Conservation (phyloP, 805 yeast genomes). For the Kluyveromyces lactis region DNA sequence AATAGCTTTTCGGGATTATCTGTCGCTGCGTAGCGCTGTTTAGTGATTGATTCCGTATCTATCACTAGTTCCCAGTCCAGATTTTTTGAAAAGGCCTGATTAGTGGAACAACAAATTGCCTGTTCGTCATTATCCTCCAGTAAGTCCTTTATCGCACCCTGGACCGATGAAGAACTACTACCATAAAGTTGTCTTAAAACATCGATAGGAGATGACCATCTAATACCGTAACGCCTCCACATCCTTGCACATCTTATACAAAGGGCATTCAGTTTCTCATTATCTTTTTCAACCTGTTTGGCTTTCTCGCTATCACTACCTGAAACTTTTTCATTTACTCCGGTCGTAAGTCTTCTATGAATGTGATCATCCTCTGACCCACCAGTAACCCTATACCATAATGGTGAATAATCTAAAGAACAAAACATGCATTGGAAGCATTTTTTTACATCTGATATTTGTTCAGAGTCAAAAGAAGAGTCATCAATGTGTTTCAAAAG, state of each 20-base stretch:
- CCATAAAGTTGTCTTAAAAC: constrained; percentile 41
- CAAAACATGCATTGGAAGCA: constrained; percentile 68
- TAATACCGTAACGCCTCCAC: constrained; percentile 85
- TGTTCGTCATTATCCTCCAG: constrained; percentile 15
- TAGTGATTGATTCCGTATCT: constrained; percentile 50
- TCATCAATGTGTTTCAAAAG: constrained; percentile 34
- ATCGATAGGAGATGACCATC: constrained; percentile 75
- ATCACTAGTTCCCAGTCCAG: constrained; percentile 59
- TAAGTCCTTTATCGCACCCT: constrained; percentile 11
- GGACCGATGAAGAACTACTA: constrained; percentile 11
- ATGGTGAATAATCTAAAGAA: constrained; percentile 30
- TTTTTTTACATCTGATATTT: constrained; percentile 33
- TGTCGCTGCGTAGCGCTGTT: constrained; percentile 36
- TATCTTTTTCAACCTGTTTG: constrained; percentile 8
- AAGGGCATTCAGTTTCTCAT: constrained; percentile 44
- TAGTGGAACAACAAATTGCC: constrained; percentile 10
- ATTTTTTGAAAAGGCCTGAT: constrained; percentile 30
- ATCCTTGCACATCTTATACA: constrained; percentile 82
- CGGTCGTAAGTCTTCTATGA: constrained; percentile 15
- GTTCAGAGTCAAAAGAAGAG: constrained; percentile 53
- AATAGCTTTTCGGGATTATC: constrained; percentile 11
- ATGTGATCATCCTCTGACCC: constrained; percentile 24
- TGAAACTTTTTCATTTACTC: constrained; percentile 14
- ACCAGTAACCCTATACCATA: constrained; percentile 30
- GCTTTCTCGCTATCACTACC: constrained; percentile 26